Conservation (phyloP, 768 basidiomycete species). For the Amanita pseudoporphyria region DNA sequence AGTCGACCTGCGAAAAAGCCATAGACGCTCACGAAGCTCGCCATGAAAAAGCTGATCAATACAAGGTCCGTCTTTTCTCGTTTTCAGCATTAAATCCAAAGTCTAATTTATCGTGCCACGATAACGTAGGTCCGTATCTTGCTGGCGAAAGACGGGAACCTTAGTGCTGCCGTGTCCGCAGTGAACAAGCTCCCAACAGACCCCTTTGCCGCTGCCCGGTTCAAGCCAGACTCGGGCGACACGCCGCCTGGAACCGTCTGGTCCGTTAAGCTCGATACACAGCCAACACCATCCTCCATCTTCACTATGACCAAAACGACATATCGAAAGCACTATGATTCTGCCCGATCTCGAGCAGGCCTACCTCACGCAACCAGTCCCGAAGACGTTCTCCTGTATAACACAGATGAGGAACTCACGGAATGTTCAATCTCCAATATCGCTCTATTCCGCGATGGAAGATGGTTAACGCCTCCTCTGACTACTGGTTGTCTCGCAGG, state of each 20-base stretch:
- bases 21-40: constrained; percentile 20
- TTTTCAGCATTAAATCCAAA: constrained; percentile 20
- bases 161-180: constrained; percentile 11
- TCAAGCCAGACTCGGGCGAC: constrained; percentile 2
- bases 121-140: constrained; percentile 10
- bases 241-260: constrained; percentile 24
- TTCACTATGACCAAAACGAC: constrained; percentile 72
- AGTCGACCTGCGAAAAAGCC: constrained; percentile 33
- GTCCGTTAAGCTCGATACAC: constrained; percentile 43
- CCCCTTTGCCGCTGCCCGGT: constrained; percentile 8
- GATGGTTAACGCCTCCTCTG: constrained; percentile 60
- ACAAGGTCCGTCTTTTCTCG: background rate
- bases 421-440: constrained; percentile 69
- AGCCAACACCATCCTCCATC: constrained; percentile 40
- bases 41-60: background rate
- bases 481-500: constrained; percentile 64
- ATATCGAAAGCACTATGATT: constrained; percentile 44
- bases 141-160: constrained; percentile 12
- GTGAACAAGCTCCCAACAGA: constrained; percentile 11
- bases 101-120: background rate
- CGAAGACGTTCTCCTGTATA: constrained; percentile 60
- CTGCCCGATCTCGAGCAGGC: constrained; percentile 49
- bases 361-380: constrained; percentile 24
- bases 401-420: constrained; percentile 36
- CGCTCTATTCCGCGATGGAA: constrained; percentile 45